These are phyloP conservation scores for Chromosphaera perkinsii DNA, from an alignment of 208 protist species.

Conservation along the genomic window DNA sequence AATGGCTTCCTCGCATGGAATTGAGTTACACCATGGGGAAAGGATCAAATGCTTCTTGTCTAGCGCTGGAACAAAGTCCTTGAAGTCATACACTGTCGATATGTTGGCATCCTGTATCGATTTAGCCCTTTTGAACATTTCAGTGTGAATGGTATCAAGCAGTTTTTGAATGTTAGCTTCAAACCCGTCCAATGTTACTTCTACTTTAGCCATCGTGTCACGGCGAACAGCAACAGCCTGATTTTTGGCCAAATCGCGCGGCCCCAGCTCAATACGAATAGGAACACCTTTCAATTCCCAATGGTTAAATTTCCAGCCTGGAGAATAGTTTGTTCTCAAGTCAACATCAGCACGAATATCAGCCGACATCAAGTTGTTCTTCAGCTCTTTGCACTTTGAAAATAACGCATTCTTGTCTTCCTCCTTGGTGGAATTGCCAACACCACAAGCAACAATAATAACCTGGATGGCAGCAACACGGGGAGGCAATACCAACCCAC, in stretches of 20 bases:
- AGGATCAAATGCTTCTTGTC: conserved; percentile 77
- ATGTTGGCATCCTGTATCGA: conserved; percentile 30
- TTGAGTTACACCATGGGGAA: conserved; percentile 79
- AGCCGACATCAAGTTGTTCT: conserved; percentile 15
- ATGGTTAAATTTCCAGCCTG: conserved; percentile 95
- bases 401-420: conserved; percentile 3
- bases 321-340: conserved; percentile 84
- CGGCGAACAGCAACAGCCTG: conserved; percentile 44
- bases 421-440: conserved; percentile 68
- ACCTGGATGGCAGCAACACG: conserved; percentile 87
- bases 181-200: neutral
- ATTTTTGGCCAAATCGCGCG: conserved; percentile 79
- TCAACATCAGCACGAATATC: conserved; percentile 74
- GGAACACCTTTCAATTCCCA: conserved; percentile 94
- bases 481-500: conserved; percentile 95
- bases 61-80: conserved; percentile 78
- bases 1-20: conserved; percentile 81
- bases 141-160: conserved; percentile 80
- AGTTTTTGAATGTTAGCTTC: conserved; percentile 24
- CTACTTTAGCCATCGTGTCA: conserved; percentile 39
- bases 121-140: conserved; percentile 62
- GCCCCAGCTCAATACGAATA: conserved; percentile 92
- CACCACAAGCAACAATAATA: conserved; percentile 79
- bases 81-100: conserved; percentile 66
- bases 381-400: conserved; percentile 16